Evolutionary conservation across 2,329 filamentous ascomycete species (phyloP).

Genomic region (Ramularia endophylla): DNA sequence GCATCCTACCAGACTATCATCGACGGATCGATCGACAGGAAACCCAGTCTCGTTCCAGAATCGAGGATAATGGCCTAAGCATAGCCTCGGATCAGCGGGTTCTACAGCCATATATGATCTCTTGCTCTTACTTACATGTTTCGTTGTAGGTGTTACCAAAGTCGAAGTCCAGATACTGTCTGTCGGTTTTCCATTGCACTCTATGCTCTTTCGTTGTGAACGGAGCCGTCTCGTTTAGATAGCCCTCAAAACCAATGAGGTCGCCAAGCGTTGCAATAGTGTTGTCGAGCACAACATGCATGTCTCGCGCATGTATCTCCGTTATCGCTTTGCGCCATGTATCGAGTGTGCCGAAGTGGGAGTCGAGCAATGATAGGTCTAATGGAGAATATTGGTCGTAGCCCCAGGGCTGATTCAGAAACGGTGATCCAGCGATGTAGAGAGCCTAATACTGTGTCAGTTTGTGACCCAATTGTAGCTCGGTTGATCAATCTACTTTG

Average conservation of each 20-base stretch:
- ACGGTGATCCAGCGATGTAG: constrained; percentile 56
- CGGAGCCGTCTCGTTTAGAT: constrained; percentile 52
- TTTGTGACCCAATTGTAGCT: not conserved
- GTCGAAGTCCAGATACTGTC: constrained; percentile 53
- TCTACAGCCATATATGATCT: too few species aligned
- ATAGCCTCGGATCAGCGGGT: too few species aligned
- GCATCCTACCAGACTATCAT: constrained; percentile 45
- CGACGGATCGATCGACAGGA: constrained; percentile 42
- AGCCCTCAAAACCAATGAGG: constrained; percentile 55
- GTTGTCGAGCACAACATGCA: constrained; percentile 61
- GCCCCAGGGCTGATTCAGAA: constrained; percentile 59
- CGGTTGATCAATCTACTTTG: constrained; percentile 8
- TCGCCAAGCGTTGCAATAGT: constrained; percentile 59
- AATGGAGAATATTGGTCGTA: constrained; percentile 51
- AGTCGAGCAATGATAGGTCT: constrained; percentile 57
- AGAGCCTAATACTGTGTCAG: constrained; percentile 39
- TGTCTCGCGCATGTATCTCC: constrained; percentile 53
- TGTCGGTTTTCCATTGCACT: constrained; percentile 49
- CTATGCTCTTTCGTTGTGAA: constrained; percentile 51
- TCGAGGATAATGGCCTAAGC: constrained; percentile 44
- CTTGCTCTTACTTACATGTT: constrained; percentile 22
- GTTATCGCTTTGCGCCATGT: constrained; percentile 52
- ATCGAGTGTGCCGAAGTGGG: constrained; percentile 54
- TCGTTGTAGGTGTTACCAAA: constrained; percentile 48
- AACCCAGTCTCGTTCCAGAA: constrained; percentile 56